These are phyloP conservation scores for Trichoderma gracile DNA, from an alignment of 2,329 filamentous ascomycete species.

Conservation along the genomic window DNA sequence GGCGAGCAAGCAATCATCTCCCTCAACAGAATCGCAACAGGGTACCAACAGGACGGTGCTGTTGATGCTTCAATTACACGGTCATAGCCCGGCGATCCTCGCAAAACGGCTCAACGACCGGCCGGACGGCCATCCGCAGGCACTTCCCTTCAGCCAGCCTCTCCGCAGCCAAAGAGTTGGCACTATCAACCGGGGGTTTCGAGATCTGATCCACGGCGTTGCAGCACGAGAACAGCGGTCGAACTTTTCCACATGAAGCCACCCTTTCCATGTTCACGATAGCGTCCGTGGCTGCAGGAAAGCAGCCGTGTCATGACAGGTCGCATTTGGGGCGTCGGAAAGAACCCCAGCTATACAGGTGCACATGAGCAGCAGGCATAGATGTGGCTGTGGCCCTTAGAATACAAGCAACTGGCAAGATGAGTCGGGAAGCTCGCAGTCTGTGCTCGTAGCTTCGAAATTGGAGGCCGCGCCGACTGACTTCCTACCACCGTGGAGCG, in stretches of 20 bases:
- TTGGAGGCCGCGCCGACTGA: background rate
- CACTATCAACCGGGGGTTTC: background rate
- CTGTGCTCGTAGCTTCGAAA: too few species aligned
- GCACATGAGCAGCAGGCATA: background rate
- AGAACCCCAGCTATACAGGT: background rate
- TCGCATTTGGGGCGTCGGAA: constrained; percentile 12
- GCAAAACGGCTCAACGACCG: background rate
- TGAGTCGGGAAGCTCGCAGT: too few species aligned
- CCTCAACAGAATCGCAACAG: background rate
- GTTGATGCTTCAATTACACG: background rate
- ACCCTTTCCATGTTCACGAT: background rate
- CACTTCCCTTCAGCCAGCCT: background rate
- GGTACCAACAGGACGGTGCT: background rate
- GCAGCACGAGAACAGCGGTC: background rate
- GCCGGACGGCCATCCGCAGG: background rate
- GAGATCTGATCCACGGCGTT: background rate
- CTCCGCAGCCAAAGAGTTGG: background rate
- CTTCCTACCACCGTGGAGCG: constrained; percentile 1
- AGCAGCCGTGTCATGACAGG: background rate
- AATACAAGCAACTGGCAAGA: background rate
- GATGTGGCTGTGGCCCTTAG: too few species aligned
- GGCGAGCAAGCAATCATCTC: background rate
- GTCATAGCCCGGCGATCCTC: background rate
- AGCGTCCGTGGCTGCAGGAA: background rate
- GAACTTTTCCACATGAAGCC: background rate